These are phyloP conservation scores for Leccinum broughii DNA, from an alignment of 768 basidiomycete genomes.

Conservation along the genomic window DNA sequence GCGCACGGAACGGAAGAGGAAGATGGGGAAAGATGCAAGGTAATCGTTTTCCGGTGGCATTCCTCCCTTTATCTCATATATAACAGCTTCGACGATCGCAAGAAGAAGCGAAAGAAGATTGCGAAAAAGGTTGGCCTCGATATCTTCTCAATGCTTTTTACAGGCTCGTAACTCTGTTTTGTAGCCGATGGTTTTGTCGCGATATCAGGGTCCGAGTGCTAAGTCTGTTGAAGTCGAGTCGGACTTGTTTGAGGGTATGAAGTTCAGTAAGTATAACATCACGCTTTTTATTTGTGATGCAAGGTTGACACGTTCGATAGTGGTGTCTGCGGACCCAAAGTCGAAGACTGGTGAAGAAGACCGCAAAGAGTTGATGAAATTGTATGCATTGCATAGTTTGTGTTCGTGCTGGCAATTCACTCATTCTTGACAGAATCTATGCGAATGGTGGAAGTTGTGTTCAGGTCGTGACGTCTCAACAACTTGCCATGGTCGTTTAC, in stretches of 20 bases:
- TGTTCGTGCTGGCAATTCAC: not conserved
- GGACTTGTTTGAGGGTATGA: conserved; percentile 70
- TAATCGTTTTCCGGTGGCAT: conserved; percentile 24
- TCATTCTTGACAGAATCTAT: conserved; percentile 52
- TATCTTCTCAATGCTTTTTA: not conserved
- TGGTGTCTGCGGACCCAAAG: conserved; percentile 75
- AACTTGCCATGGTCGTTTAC: conserved; percentile 60
- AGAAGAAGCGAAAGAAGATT: conserved; percentile 30
- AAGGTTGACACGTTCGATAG: conserved; percentile 36
- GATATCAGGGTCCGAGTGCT: conserved; percentile 64
- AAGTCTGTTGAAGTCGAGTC: conserved; percentile 60
- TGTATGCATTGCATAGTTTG: conserved; percentile 42
- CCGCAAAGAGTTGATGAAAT: conserved; percentile 65
- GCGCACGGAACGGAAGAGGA: conserved; percentile 69
- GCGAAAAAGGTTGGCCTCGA: conserved; percentile 30
- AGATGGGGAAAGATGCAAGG: conserved; percentile 64
- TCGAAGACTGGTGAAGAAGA: conserved; percentile 66
- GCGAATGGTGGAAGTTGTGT: conserved; percentile 66
- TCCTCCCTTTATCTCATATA: not conserved
- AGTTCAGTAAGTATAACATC: conserved; percentile 62
- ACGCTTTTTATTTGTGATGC: not conserved
- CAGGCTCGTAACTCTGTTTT: not conserved
- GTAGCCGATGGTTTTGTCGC: conserved; percentile 61
- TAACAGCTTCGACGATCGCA: conserved; percentile 34
- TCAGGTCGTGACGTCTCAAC: conserved; percentile 58